Percentiles rank a stretch among this genome's conserved stretches.
Evolutionary conservation across 1,284 basidiomycete species (phyloP).

Genomic region (Inonotus obliquus): DNA sequence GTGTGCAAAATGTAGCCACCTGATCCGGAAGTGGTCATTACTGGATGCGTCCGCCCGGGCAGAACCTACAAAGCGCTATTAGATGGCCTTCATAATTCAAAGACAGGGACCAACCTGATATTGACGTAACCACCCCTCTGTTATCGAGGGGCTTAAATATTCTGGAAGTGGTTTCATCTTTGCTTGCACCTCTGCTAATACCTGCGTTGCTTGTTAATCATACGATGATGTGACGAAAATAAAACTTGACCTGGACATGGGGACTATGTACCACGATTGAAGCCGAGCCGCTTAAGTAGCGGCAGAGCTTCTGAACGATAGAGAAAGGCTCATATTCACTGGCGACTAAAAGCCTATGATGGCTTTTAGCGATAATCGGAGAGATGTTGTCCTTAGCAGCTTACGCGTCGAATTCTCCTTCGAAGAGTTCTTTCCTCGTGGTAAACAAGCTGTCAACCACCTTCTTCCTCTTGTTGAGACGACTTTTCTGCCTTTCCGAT

Average conservation of each 20-base stretch:
- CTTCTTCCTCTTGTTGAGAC: slow-evolving; percentile 68
- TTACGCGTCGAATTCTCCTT: slow-evolving; percentile 84
- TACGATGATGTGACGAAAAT: slow-evolving; percentile 3
- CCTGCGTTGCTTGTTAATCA: slow-evolving; percentile 32
- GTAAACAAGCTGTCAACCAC: slow-evolving; percentile 53
- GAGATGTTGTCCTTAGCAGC: slow-evolving; percentile 2
- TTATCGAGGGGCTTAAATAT: slow-evolving; percentile 78
- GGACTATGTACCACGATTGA: slow-evolving; percentile 87
- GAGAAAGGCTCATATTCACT: slow-evolving; percentile 86
- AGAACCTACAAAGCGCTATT: slow-evolving; percentile 48
- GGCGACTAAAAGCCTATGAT: slow-evolving; percentile 69
- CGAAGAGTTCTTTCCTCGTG: slow-evolving; percentile 78
- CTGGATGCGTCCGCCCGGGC: slow-evolving; percentile 93
- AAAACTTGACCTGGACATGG: slow-evolving; percentile 57
- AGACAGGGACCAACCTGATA: slow-evolving; percentile 61
- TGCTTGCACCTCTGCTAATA: slow-evolving; percentile 74
- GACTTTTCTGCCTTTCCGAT: slow-evolving; percentile 65
- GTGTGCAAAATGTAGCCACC: slow-evolving; percentile 87
- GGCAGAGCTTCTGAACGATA: slow-evolving; percentile 69
- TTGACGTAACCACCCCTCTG: slow-evolving; percentile 85
- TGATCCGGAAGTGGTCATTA: slow-evolving; percentile 87
- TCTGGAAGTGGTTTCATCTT: slow-evolving; percentile 62
- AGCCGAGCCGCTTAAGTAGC: slow-evolving; percentile 82
- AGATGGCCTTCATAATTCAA: not conserved
- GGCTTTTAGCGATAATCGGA: not conserved